A percentile compares a stretch with the other conserved stretches of the same genome.
These are phyloP conservation scores for Microascus cirrosus DNA, from an alignment of 2,329 filamentous ascomycete species.

Conservation along the genomic window DNA sequence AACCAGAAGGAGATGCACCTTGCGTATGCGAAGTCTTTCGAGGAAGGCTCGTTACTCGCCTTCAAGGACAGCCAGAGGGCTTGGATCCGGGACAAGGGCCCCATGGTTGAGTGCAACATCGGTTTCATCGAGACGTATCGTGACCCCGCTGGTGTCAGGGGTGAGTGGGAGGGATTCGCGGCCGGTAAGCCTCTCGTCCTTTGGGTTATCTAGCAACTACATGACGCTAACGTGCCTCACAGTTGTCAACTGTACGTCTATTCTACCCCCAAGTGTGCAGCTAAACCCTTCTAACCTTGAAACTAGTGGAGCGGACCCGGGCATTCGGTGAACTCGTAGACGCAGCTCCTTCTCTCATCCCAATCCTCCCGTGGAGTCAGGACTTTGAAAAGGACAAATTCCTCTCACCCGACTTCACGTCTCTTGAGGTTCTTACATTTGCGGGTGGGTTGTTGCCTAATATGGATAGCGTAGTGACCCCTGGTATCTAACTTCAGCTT, in stretches of 20 bases:
- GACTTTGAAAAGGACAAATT: conserved; percentile 97
- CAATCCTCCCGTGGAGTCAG: conserved; percentile 74
- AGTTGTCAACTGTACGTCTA: conserved; percentile 55
- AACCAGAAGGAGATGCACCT: conserved; percentile 63
- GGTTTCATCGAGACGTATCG: conserved; percentile 82
- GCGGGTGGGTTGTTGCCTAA: conserved; percentile 23
- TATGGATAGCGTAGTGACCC: not conserved
- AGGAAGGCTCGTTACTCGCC: conserved; percentile 59
- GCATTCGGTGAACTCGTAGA: conserved; percentile 80
- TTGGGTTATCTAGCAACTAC: not conserved
- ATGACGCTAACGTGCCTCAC: not conserved
- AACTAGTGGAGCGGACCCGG: conserved; percentile 62
- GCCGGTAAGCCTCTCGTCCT: conserved; percentile 30
- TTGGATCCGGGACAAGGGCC: conserved; percentile 77
- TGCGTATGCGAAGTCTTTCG: conserved; percentile 66
- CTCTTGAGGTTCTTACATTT: conserved; percentile 82
- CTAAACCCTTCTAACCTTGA: not conserved
- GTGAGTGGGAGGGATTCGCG: conserved; percentile 79
- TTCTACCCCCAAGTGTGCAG: not conserved
- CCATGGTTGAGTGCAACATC: conserved; percentile 68
- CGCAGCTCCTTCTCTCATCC: conserved; percentile 72
- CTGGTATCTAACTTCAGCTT: not conserved
- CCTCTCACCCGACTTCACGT: conserved; percentile 89
- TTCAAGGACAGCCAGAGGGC: conserved; percentile 72
- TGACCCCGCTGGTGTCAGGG: conserved; percentile 69